These are phyloP conservation scores for Geranium incanum DNA, from an alignment of 441 rosid species.

Conservation along the genomic window DNA sequence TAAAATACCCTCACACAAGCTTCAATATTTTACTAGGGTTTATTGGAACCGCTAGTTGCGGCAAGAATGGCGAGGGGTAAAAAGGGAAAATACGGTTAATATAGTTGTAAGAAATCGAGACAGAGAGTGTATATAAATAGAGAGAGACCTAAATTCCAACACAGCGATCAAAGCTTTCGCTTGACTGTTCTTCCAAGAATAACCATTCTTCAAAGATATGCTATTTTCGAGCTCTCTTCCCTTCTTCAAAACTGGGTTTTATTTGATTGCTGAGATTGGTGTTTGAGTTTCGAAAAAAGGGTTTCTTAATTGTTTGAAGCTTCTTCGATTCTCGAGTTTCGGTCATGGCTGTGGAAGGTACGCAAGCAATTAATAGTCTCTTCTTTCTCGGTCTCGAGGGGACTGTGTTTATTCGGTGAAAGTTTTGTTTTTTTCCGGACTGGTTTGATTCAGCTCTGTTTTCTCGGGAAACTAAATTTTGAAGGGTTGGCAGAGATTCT, in stretches of 20 bases:
- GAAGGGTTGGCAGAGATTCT: not conserved
- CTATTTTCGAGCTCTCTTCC: not conserved
- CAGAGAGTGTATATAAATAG: slow-evolving; percentile 1
- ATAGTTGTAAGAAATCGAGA: not conserved
- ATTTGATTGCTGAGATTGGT: not conserved
- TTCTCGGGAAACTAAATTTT: not conserved
- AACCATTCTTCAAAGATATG: not conserved
- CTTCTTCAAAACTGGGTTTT: not conserved
- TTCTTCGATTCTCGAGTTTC: not conserved
- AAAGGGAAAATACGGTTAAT: not conserved
- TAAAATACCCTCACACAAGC: not conserved
- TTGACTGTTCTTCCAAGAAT: slow-evolving; percentile 5
- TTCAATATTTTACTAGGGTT: not conserved
- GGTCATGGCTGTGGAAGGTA: slow-evolving; percentile 9
- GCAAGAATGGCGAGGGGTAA: slow-evolving; percentile 5
- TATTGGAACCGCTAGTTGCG: not conserved
- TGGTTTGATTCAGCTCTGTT: not conserved
- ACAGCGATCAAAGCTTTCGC: slow-evolving; percentile 3
- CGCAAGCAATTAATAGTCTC: not conserved
- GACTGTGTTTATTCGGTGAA: not conserved
- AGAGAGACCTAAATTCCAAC: slow-evolving; percentile 1
- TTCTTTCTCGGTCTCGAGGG: not conserved
- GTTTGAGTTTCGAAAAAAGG: not conserved
- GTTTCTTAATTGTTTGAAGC: not conserved
- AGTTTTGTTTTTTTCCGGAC: not conserved